A percentile compares a stretch with the other conserved stretches of the same genome.
phyloP scores from a whole-genome alignment of 2,329 filamentous ascomycete genomes.

The Botrytis tulipae region DNA sequence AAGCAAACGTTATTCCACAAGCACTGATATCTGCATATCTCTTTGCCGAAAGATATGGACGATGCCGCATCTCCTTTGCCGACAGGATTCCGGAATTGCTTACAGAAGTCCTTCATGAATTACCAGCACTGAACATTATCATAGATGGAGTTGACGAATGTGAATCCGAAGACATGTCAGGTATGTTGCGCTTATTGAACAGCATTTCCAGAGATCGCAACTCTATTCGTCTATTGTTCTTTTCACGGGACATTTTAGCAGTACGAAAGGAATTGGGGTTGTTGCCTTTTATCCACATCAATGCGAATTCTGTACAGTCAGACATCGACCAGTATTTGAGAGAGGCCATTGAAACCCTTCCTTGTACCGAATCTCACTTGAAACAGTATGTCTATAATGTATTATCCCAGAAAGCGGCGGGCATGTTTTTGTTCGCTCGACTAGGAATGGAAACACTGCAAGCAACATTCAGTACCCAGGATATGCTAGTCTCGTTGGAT shows the following conservation, averaged over 20 bases:
- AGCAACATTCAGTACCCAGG: constrained; percentile 17
- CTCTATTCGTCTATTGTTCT: constrained; percentile 13
- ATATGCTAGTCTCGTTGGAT: constrained; percentile 17
- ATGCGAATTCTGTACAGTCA: neutral
- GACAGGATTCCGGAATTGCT: constrained; percentile 12
- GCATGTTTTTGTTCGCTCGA: constrained; percentile 19
- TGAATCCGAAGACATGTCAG: constrained; percentile 10
- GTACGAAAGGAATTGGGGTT: constrained; percentile 15
- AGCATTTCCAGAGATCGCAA: neutral
- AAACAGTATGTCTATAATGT: constrained; percentile 19
- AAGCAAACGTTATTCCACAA: neutral
- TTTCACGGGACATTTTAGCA: constrained; percentile 16
- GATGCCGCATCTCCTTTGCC: constrained; percentile 14
- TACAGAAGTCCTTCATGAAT: constrained; percentile 1
- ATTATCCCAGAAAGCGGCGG: constrained; percentile 13
- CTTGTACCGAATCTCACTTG: constrained; percentile 16
- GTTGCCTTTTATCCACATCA: constrained; percentile 8
- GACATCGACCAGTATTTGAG: constrained; percentile 17
- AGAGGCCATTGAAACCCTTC: constrained; percentile 14
- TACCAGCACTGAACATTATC: constrained; percentile 13
- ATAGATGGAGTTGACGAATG: constrained; percentile 21
- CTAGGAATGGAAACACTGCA: constrained; percentile 17
- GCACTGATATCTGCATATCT: constrained; percentile 14
- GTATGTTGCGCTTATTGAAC: constrained; percentile 11
- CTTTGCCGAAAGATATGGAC: constrained; percentile 16